Evolutionary conservation across 805 yeast genomes (phyloP), one percentile per base, ranked within the genome.

Genomic region (Candida schatavii): DNA sequence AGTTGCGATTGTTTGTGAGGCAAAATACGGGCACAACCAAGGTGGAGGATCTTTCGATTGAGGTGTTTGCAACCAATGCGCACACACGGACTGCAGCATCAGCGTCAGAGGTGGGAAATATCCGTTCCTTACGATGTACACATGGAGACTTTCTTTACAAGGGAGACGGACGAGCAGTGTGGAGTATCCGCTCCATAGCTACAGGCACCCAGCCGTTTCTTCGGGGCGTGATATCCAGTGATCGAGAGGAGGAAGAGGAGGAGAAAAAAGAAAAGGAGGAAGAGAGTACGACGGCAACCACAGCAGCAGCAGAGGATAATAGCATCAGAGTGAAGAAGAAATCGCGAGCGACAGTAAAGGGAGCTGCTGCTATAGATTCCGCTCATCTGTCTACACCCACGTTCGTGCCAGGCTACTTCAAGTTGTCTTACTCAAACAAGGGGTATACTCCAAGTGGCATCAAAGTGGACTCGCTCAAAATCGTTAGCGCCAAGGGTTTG

Each of bases 381-480:
- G 32, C 22, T 14, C 21, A 20, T 13, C 10, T 14, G 7, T 17
- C 20, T 22, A 25, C 37, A 34, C 42, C 39, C 42, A 47, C 46
- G 23, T n/a, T 35, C 19, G 3, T 56, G 31, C 71, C 70, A 2
- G 55, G 63, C 21, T 73, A 68, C 46, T 57, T 83, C 21, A 65
- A 72, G 15, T 57, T 84, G 6, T 61, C 71, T 4, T 88, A 85
- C 53, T 48, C 66, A 9, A 72, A 81, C 49, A 78, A 79, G 47
- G 96, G 96, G 0, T 69, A 75, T 5, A 70, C 87, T 2, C 86
- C 93, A 1, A 85, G 95, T 58, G 89, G 91, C 1, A 64, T 85
- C 32, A 79, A 77, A 50, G 84, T 89, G 2, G 83, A 78, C 10
- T 71, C 83, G 22, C 63, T 89, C 46, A 76, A 78, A 52, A 74